Base-by-base conservation (phyloP, 371 early-diverging fungal species). In the Syncephalastrum sp. region DNA sequence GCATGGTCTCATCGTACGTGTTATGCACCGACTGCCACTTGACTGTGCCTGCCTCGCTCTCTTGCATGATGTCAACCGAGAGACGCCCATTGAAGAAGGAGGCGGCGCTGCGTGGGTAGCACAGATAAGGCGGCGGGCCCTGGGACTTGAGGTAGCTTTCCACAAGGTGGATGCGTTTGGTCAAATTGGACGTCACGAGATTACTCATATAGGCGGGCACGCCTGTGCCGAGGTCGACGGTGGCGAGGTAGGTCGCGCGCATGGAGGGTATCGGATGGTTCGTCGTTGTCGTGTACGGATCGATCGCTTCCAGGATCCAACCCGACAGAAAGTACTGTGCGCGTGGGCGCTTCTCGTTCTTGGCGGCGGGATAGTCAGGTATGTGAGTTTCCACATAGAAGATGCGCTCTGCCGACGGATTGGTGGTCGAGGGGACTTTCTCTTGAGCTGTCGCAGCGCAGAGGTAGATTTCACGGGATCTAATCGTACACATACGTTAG, bases 251-350 rank as follows among this genome's bases (percentile, higher is more conserved):
- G 0, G 77, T 81, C 4, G 77, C 82, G 0, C 82, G 77, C 10
- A 75, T 81, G 1, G 82, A 82, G 5, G 84, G 84, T 15, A 84
- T 84, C 1, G 82, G 84, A 54, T 84, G 80, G 25, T 79, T 82
- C 21, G 65, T 68, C 3, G 72, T 64, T 7, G 84, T 78, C 1
- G 77, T 82, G 44, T 84, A 84, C 1, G 84, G 84, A 24, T 84
- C 84, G 13, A 84, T 73, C 0, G 77, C 60, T 42, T 82, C 84
- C 14, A 84, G 54, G 10, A 84, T 78, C 84, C 84, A 84, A 6
- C 82, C 84, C 16, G 81, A 81, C 13, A 84, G 52, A 45, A 70
- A 74, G 12, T 82, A 41, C 6, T 69, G 69, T 2, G 72, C 82
- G 15, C 65, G 50, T 0, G 78, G 81, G 19, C 61, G 58, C 23